Base-by-base conservation (phyloP, 768 basidiomycete species). In the Leccinum rimulosum region DNA sequence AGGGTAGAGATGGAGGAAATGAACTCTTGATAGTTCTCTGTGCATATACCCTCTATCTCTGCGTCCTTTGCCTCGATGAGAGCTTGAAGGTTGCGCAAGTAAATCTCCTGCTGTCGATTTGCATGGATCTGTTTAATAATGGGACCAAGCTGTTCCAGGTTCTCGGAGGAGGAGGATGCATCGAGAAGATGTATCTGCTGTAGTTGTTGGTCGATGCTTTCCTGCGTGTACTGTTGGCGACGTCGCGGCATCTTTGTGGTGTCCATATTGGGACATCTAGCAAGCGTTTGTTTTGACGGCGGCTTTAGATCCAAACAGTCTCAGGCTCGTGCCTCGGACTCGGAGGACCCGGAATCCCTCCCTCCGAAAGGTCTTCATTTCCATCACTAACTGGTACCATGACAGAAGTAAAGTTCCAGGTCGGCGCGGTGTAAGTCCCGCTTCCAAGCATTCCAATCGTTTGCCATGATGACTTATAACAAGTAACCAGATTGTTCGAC, bases 1-100 rank as follows among this genome's bases (percentile, higher is more conserved):
- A 99, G 80, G 3, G 95, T 98, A n/a, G 94, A 93, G 15, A 98
- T 95, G 19, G 95, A 97, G 30, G 89, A 88, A 35, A 98, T 95
- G 67, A 99, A 99, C 75, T 98, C 96, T 75, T 95, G 93, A 68
- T 98, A 98, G 73, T 98, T 98, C 65, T 94, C 91, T 58, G 87
- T 84, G 76, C 97, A 98, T 73, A 98, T 95, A 60, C 84, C 86
- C 76, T 98, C 93, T 73, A 99, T 99, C 74, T 98, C 96, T 61
- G 84, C 81, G 72, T 99, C 97, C 77, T 98, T 97, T 63, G 94
- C 86, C 68, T 93, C 87, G 59, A 98, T 89, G 67, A 98, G 89
- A n/a, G 78, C 80, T 68, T 91, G 88, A 47, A 98, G 78, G 48
- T 88, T 91, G 54, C 89, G 84, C 56, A 98, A 82, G 75, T 93